Conservation (phyloP, 768 basidiomycete species). For the Lactarius hatsudake region DNA sequence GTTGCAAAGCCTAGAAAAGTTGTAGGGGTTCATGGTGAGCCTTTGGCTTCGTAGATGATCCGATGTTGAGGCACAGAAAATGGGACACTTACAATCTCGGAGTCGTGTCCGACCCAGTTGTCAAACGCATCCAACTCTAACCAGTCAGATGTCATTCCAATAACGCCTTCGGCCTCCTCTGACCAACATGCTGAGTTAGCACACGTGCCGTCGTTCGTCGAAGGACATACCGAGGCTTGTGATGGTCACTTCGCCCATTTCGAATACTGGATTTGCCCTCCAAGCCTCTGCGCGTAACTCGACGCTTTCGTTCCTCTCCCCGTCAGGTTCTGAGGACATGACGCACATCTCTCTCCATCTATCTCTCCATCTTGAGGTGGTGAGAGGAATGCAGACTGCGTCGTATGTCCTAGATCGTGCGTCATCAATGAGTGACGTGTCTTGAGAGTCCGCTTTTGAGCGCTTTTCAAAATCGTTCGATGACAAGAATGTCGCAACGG, state of each 20-base stretch:
- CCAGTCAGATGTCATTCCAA: constrained; percentile 89
- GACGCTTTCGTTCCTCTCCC: constrained; percentile 41
- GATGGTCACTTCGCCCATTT: constrained; percentile 82
- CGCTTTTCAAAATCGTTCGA: constrained; percentile 18
- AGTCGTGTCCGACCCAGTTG: constrained; percentile 93
- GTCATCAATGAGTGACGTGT: constrained; percentile 46
- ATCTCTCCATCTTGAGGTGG: constrained; percentile 79
- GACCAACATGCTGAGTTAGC: background rate
- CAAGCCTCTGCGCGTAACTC: constrained; percentile 79
- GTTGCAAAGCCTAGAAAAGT: constrained; percentile 71
- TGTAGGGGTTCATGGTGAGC: constrained; percentile 5
- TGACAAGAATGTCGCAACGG: constrained; percentile 25
- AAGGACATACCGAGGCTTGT: constrained; percentile 74
- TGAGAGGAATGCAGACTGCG: constrained; percentile 78
- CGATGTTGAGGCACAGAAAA: constrained; percentile 8
- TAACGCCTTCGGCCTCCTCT: constrained; percentile 75
- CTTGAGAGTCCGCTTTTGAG: constrained; percentile 16
- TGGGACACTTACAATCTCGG: constrained; percentile 73
- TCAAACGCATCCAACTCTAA: constrained; percentile 90
- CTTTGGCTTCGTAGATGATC: background rate
- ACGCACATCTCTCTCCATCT: constrained; percentile 92
- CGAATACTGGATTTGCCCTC: constrained; percentile 79
- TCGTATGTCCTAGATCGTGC: constrained; percentile 70
- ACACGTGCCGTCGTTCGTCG: constrained; percentile 14
- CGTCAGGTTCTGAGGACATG: constrained; percentile 45